phyloP scores from a whole-genome alignment of 1,284 basidiomycete genomes.

The Coriolopsis trogii region DNA sequence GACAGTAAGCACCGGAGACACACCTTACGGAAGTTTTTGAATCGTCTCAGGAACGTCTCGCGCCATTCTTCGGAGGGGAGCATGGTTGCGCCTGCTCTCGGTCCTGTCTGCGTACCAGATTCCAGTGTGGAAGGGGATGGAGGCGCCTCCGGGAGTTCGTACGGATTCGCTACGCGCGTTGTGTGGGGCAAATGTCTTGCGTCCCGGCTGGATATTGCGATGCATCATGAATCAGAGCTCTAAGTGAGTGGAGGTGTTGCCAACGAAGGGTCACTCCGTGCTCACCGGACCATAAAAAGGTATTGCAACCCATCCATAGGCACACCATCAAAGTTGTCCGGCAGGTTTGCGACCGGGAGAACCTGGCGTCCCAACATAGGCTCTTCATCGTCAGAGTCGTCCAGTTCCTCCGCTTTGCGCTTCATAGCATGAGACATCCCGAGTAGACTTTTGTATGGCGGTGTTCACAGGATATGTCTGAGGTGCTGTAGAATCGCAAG shows the following conservation, averaged over 20 bases:
- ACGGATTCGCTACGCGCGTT: constrained; percentile 69
- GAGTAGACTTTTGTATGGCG: not conserved
- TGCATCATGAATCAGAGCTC: not conserved
- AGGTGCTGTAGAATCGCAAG: too few relatives aligned
- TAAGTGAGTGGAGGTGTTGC: not conserved
- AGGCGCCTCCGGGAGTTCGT: constrained; percentile 41
- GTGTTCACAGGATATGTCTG: not conserved
- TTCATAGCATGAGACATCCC: constrained; percentile 1
- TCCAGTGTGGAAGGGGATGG: constrained; percentile 22
- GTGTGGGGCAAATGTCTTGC: constrained; percentile 61
- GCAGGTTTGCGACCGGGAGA: constrained; percentile 75
- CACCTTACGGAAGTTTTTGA: constrained; percentile 69
- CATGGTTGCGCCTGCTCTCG: constrained; percentile 33
- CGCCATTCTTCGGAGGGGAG: constrained; percentile 73
- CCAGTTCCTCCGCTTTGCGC: constrained; percentile 20
- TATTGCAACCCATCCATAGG: constrained; percentile 80
- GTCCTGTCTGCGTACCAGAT: constrained; percentile 18
- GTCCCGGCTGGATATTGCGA: constrained; percentile 55
- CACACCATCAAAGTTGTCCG: constrained; percentile 60
- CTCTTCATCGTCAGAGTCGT: constrained; percentile 35
- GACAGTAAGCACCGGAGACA: not conserved
- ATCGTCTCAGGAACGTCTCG: constrained; percentile 52
- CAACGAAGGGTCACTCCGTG: not conserved
- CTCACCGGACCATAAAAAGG: constrained; percentile 77
- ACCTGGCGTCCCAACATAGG: constrained; percentile 49